Evolutionary conservation across 2,329 filamentous ascomycete genomes (phyloP).

Genomic region (Stachybotrys chlorohalonatus): DNA sequence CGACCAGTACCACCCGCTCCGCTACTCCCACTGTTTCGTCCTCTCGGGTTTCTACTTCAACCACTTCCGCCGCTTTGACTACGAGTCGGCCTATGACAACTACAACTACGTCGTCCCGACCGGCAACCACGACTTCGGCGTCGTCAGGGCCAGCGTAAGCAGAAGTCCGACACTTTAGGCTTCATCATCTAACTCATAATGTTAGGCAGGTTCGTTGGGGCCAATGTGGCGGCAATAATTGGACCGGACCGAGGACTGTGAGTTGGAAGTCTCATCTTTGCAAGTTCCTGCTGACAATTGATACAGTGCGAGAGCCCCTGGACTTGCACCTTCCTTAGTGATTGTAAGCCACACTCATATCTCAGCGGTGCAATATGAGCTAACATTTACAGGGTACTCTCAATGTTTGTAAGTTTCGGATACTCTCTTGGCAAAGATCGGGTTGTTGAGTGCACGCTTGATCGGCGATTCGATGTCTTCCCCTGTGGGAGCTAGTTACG

Average conservation of each 20-base stretch:
- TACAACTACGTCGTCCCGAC: neutral
- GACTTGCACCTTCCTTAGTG: constrained; percentile 8
- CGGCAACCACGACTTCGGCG: neutral
- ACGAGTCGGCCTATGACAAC: neutral
- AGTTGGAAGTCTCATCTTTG: neutral
- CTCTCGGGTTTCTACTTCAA: neutral
- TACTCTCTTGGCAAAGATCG: neutral
- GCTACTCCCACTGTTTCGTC: neutral
- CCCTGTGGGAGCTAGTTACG: too few species aligned
- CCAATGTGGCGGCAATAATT: constrained; percentile 8
- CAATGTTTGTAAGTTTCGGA: neutral
- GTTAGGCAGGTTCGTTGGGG: constrained; percentile 8
- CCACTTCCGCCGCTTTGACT: neutral
- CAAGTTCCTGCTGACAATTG: neutral
- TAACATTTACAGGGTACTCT: neutral
- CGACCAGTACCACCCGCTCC: neutral
- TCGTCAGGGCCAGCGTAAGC: neutral
- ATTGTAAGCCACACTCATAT: constrained; percentile 3
- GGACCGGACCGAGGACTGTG: constrained; percentile 8
- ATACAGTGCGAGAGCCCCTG: constrained; percentile 6
- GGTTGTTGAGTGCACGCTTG: neutral
- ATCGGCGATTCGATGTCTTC: too few species aligned
- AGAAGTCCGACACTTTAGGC: neutral
- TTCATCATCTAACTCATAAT: neutral
- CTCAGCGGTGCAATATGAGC: neutral